Evolutionary conservation across 2,329 filamentous ascomycete species (phyloP), one percentile per base, ranked within the genome.

Genomic region (Hansfordia pulvinata): DNA sequence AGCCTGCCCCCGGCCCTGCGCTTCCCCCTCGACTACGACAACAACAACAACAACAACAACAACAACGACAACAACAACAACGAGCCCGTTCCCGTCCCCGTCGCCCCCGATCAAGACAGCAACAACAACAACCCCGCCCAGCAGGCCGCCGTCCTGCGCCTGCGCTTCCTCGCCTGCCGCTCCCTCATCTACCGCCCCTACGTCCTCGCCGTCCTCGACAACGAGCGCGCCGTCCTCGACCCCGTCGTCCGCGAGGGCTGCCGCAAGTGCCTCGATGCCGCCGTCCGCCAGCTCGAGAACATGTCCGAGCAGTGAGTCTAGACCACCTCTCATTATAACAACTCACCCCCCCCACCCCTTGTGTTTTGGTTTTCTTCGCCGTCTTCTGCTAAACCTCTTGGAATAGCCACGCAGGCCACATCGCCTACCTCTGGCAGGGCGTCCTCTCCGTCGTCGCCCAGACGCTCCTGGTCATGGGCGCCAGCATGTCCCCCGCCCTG

Each of bases 121-220:
- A n/a, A n/a, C n/a, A n/a, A n/a, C n/a, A n/a, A n/a, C n/a, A 79
- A 84, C 41, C 75, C 79, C 4, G 72, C 85, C 5, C 82, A 88
- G 50, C n/a, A n/a, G n/a, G n/a, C n/a, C n/a, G 84, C 79, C 1
- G 81, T 88, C 6, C 57, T 90, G 25, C 67, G 82, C 23, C 58
- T 88, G 33, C 69, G 82, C 17, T 90, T 88, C 54, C 86, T 83
- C 48, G 82, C 82, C 21, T 90, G 82, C 49, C 74, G 80, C 30
- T 88, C 81, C 15, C 86, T 88, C 41, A 88, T 90, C 37, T 88
- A 84, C 54, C 68, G 82, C 16, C 82, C 82, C 1, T 88, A 88
- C 47, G 81, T 88, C 34, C 59, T 85, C 31, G 78, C 79, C 8
- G 81, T 86, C 2, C 53, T 90, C 13, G 76, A 85, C 42, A 82